Percentiles rank a stretch among this genome's conserved stretches.
Conservation (phyloP, 2,329 filamentous ascomycete species). For the Emericellopsis atlantica region DNA sequence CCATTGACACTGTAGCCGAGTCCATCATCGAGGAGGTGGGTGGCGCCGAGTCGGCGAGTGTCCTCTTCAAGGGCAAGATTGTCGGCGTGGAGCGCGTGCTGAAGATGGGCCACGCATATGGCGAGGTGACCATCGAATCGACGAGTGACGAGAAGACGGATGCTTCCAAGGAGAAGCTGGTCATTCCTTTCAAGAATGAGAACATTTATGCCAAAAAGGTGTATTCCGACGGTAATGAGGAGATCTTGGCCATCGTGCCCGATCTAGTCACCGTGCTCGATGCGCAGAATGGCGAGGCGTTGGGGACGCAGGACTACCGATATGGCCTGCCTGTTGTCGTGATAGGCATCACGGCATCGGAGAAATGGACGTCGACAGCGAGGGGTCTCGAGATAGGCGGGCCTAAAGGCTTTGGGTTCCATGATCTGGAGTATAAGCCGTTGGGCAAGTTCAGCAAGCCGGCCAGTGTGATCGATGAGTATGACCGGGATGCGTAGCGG, state of each 20-base stretch:
- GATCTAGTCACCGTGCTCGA: conserved; percentile 45
- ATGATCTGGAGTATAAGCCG: conserved; percentile 32
- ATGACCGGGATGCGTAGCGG: background rate
- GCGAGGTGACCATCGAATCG: conserved; percentile 41
- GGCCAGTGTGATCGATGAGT: conserved; percentile 40
- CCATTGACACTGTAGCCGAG: conserved; percentile 40
- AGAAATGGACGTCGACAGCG: conserved; percentile 25
- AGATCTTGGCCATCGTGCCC: conserved; percentile 39
- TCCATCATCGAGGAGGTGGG: conserved; percentile 46
- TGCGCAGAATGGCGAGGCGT: conserved; percentile 39
- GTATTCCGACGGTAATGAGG: conserved; percentile 14
- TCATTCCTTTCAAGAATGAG: conserved; percentile 63
- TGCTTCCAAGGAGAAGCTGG: conserved; percentile 33
- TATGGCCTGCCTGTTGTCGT: conserved; percentile 39
- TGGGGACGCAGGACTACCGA: conserved; percentile 43
- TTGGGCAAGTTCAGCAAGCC: conserved; percentile 35
- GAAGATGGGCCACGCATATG: conserved; percentile 45
- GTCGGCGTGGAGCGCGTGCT: conserved; percentile 43
- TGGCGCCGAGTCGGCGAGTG: conserved; percentile 35
- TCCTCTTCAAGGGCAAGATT: conserved; percentile 54
- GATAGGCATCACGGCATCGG: conserved; percentile 29
- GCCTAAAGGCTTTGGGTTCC: conserved; percentile 32
- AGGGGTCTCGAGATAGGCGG: conserved; percentile 36
- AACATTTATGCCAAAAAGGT: conserved; percentile 47
- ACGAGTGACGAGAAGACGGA: conserved; percentile 11